These are phyloP conservation scores for Melastoma malabathricum DNA, from an alignment of 345 rosid genomes.

Conservation along the genomic window DNA sequence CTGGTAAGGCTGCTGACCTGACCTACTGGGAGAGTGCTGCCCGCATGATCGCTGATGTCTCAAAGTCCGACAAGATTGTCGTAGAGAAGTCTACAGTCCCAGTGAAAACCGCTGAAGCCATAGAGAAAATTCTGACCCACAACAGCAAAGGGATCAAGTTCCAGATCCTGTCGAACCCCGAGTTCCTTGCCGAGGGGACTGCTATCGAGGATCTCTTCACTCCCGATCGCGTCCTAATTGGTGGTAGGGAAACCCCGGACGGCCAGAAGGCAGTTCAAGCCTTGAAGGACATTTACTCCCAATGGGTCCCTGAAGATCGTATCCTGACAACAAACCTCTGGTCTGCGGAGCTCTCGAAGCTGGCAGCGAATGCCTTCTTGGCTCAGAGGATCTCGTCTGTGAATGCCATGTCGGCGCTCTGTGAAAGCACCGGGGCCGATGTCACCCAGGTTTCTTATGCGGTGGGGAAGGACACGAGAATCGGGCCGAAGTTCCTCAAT, in stretches of 20 bases:
- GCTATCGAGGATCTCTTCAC: conserved; percentile 58
- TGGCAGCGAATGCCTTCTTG: conserved; percentile 89
- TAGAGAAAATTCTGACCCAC: conserved; percentile 84
- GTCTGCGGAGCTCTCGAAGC: conserved; percentile 95
- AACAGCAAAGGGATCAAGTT: conserved; percentile 91
- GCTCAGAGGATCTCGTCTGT: conserved; percentile 92
- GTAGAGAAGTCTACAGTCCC: conserved; percentile 98
- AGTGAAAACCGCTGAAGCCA: conserved; percentile 87
- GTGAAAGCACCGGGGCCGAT: conserved; percentile 86
- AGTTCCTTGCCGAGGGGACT: conserved; percentile 95
- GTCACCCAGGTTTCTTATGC: conserved; percentile 68
- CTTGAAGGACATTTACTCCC: conserved; percentile 67
- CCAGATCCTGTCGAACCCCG: conserved; percentile 92
- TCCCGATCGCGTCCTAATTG: conserved; percentile 84
- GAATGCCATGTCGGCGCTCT: conserved; percentile 90
- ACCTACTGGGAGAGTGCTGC: conserved; percentile 99
- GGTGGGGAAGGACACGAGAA: conserved; percentile 70
- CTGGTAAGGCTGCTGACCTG: conserved; percentile 94
- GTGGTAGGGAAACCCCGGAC: conserved; percentile 91
- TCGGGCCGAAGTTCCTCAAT: conserved; percentile 83
- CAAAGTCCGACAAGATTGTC: conserved; percentile 77
- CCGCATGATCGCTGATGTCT: conserved; percentile 88
- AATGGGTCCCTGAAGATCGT: conserved; percentile 74
- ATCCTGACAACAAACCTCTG: conserved; percentile 84
- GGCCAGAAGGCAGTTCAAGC: conserved; percentile 66